Percentiles rank a stretch among this genome's conserved stretches.
Evolutionary conservation across 768 basidiomycete species (phyloP).

Genomic region (Suillus weaverae): DNA sequence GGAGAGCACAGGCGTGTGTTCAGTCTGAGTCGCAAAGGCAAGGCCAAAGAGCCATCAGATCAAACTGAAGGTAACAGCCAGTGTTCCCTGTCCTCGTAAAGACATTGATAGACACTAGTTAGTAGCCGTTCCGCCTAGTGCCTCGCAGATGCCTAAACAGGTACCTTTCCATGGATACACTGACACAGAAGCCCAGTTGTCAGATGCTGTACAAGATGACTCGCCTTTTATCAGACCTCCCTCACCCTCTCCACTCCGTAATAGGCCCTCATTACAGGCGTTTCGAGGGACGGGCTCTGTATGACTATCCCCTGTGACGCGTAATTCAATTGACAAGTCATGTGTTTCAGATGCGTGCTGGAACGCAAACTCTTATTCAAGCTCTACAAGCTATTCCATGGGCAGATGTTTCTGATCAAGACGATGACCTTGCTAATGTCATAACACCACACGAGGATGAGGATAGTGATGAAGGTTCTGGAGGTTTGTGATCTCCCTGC

Average conservation of each 20-base stretch:
- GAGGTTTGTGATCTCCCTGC: constrained; percentile 34
- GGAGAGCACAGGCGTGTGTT: constrained; percentile 51
- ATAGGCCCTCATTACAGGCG: constrained; percentile 47
- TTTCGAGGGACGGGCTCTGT: constrained; percentile 76
- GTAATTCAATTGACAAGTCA: constrained; percentile 11
- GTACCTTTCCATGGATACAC: constrained; percentile 10
- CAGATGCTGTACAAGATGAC: constrained; percentile 40
- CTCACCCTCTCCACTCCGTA: constrained; percentile 53
- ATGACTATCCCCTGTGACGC: constrained; percentile 26
- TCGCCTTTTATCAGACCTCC: constrained; percentile 74
- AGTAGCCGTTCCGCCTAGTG: constrained; percentile 9
- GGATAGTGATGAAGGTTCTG: constrained; percentile 64
- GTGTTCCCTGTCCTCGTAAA: not conserved
- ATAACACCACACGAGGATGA: constrained; percentile 43
- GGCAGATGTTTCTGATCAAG: constrained; percentile 67
- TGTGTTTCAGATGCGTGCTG: constrained; percentile 69
- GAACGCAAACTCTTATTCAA: constrained; percentile 88
- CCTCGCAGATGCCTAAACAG: constrained; percentile 22
- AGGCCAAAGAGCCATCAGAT: constrained; percentile 39
- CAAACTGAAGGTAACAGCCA: constrained; percentile 30
- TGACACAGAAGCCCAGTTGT: constrained; percentile 9
- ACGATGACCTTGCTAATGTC: constrained; percentile 55
- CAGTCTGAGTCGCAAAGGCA: constrained; percentile 54
- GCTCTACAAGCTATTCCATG: constrained; percentile 84
- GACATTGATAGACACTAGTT: not conserved